Evolutionary conservation across 2,329 filamentous ascomycete species (phyloP), one percentile per base, ranked within the genome.

Genomic region (Periconia sp.): DNA sequence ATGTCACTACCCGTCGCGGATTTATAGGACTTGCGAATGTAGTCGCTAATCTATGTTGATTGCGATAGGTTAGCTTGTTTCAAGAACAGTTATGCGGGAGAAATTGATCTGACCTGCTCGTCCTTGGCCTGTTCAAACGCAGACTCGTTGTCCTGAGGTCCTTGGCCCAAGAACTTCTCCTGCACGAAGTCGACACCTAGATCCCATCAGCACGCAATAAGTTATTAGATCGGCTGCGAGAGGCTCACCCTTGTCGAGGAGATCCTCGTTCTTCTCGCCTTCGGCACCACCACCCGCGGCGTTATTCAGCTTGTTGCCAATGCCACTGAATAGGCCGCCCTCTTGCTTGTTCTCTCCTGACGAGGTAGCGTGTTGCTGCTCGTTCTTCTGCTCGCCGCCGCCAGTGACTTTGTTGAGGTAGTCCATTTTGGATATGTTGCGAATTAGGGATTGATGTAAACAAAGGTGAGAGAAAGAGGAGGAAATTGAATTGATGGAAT

Each of bases 121-220:
- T 94, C 91, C 78, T 93, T 92, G 63, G 87, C 88, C 76, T 95
- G 90, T 76, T 95, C 91, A 18, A 85, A 69, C 6, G 90, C 90
- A 47, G 71, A 76, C 72, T 73, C 70, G 48, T 73, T 72, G 55
- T 69, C 62, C 77, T 94, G 90, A 45, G 82, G 68, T 17, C 90
- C 90, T 61, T 85, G 78, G 37, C 85, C 85, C 15, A 94, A 69
- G 70, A 92, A 76, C 59, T 90, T 85, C 74, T 94, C 85, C 75
- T 95, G 91, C 20, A 92, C 82, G 59, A 82, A 85, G 74, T 94
- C 90, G 78, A 93, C 79, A 49, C 84, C 90, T 93, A 58, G 17
- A 41, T 13, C 14, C 14, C 15, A 46, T 52, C 14, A 63, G 58
- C 52, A 42, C 30, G 40, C 19, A 15, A 11, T 57, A 52, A 33